These are phyloP conservation scores for Claviceps paspali DNA, from an alignment of 2,329 filamentous ascomycete species.

Conservation along the genomic window DNA sequence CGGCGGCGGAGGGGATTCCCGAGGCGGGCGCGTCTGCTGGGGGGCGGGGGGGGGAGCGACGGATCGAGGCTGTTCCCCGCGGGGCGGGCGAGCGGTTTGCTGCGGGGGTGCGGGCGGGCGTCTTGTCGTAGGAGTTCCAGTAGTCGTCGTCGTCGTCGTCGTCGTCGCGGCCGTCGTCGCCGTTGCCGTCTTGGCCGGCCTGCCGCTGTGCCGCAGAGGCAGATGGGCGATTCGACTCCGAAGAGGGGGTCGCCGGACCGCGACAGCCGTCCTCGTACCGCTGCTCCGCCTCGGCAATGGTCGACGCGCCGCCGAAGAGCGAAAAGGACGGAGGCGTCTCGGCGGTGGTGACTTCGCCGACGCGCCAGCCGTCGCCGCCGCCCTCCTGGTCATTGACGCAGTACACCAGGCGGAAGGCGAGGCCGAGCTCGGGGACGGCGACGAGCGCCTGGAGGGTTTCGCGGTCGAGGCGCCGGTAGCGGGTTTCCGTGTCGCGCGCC, in stretches of 20 bases:
- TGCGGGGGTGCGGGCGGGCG: conserved; percentile 49
- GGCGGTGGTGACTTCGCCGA: conserved; percentile 51
- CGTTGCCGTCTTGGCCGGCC: conserved; percentile 12
- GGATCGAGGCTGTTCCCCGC: conserved; percentile 14
- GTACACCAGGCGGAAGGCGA: conserved; percentile 54
- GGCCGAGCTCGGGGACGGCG: conserved; percentile 41
- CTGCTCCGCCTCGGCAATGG: conserved; percentile 45
- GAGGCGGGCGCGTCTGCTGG: too few relatives aligned
- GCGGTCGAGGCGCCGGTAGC: conserved; percentile 54
- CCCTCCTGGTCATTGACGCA: conserved; percentile 50
- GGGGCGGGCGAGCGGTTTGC: conserved; percentile 49
- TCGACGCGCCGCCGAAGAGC: conserved; percentile 33
- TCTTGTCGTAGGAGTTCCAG: conserved; percentile 65
- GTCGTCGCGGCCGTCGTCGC: conserved; percentile 3
- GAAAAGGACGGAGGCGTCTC: conserved; percentile 43
- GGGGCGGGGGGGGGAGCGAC: not conserved
- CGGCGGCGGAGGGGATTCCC: conserved; percentile 12
- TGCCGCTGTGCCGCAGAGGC: conserved; percentile 3
- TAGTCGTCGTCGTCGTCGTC: conserved; percentile 42
- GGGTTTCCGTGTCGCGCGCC: conserved; percentile 45
- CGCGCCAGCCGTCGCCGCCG: conserved; percentile 50
- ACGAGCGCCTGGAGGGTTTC: conserved; percentile 61
- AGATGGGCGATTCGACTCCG: too few relatives aligned
- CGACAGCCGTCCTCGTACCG: conserved; percentile 26
- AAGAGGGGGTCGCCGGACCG: too few relatives aligned